These are phyloP conservation scores for Phytophthora foliorum DNA, from an alignment of 352 stramenopile genomes.

Conservation along the genomic window DNA sequence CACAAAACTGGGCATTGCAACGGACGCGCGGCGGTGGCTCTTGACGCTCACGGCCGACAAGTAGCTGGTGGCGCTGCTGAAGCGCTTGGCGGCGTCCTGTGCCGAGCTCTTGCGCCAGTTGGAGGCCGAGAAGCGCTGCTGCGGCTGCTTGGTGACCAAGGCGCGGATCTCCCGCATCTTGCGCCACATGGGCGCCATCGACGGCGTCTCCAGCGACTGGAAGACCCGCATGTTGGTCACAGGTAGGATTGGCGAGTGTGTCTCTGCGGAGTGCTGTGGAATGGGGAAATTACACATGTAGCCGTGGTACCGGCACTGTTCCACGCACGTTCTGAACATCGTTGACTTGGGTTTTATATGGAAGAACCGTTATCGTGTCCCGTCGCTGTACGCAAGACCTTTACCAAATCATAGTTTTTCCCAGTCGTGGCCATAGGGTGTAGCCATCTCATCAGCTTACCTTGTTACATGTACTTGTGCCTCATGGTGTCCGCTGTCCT, in stretches of 20 bases:
- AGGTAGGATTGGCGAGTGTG: not conserved
- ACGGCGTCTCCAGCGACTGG: constrained; percentile 32
- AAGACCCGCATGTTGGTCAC: constrained; percentile 34
- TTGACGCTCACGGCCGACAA: constrained; percentile 31
- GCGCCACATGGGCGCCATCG: constrained; percentile 52
- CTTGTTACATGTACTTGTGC: not conserved
- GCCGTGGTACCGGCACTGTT: constrained; percentile 11
- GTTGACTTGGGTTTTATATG: constrained; percentile 21
- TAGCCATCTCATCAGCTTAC: constrained; percentile 22
- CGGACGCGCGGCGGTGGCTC: constrained; percentile 19
- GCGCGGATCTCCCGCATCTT: constrained; percentile 50
- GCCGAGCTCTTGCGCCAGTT: constrained; percentile 27
- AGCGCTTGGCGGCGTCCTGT: constrained; percentile 28
- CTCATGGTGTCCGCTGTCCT: not conserved
- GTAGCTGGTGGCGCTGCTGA: constrained; percentile 36
- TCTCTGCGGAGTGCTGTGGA: constrained; percentile 1
- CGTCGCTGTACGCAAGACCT: not conserved
- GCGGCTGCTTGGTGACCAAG: constrained; percentile 34
- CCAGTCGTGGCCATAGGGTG: constrained; percentile 17
- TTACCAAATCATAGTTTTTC: constrained; percentile 9
- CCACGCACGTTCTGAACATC: constrained; percentile 24
- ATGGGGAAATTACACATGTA: not conserved
- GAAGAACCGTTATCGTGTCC: not conserved
- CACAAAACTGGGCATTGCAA: constrained; percentile 23
- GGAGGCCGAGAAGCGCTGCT: constrained; percentile 49